Percentiles rank a stretch among this genome's conserved stretches.
These are phyloP conservation scores for Bipolaris zeicola DNA, from an alignment of 2,329 filamentous ascomycete species.

Conservation along the genomic window DNA sequence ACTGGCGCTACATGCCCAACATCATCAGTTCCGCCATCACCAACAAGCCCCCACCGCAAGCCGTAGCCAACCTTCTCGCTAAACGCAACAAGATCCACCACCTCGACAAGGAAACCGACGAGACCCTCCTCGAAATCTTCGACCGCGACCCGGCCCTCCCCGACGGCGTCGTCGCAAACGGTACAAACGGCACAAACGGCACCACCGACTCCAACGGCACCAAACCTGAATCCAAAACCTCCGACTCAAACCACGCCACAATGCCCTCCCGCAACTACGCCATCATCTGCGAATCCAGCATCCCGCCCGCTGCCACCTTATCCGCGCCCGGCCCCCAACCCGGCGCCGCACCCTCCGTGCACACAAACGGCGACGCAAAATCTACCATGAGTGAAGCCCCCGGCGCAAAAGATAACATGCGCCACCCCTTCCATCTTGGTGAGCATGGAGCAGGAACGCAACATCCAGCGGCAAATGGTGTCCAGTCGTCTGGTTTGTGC, in stretches of 20 bases:
- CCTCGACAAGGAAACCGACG: slow-evolving; percentile 65
- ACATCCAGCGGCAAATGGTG: slow-evolving; percentile 70
- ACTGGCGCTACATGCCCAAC: slow-evolving; percentile 69
- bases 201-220: slow-evolving; percentile 27
- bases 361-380: slow-evolving; percentile 36
- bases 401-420: slow-evolving; percentile 61
- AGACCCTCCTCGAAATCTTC: slow-evolving; percentile 67
- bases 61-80: slow-evolving; percentile 68
- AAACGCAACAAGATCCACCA: slow-evolving; percentile 70
- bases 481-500: slow-evolving; percentile 50
- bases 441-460: slow-evolving; percentile 78
- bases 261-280: slow-evolving; percentile 75
- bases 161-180: slow-evolving; percentile 17
- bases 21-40: slow-evolving; percentile 69
- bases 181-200: slow-evolving; percentile 26
- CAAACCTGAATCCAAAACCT: slow-evolving; percentile 61
- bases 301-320: slow-evolving; percentile 29
- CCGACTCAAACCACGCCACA: slow-evolving; percentile 78
- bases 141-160: slow-evolving; percentile 60
- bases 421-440: slow-evolving; percentile 73
- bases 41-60: slow-evolving; percentile 69
- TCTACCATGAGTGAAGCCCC: slow-evolving; percentile 34
- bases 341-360: slow-evolving; percentile 25
- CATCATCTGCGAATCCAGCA: slow-evolving; percentile 61
- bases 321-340: slow-evolving; percentile 26